Evolutionary conservation across 306 rosid species (phyloP).

Genomic region (Acacia acuminata): DNA sequence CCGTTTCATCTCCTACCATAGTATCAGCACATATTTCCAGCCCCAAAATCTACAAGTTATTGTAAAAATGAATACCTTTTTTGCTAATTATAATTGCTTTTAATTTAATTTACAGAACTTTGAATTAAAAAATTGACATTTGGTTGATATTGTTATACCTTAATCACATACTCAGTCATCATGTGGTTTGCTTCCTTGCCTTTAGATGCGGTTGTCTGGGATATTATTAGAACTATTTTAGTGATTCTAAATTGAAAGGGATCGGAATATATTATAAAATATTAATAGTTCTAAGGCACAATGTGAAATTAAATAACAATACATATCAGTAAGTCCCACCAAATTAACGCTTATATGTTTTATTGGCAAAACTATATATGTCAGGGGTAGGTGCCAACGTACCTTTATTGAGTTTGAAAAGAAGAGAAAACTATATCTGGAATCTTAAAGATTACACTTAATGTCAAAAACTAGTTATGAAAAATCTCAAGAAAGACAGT

Average conservation of each 20-base stretch:
- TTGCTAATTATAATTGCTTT: neutral
- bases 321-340: no score
- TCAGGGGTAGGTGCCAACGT: neutral
- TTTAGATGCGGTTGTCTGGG: slow-evolving; percentile 42
- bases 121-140: neutral
- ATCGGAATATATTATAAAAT: neutral
- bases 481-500: neutral
- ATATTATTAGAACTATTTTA: slow-evolving; percentile 11
- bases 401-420: neutral
- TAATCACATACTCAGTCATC: slow-evolving; percentile 47
- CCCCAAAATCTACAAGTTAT: slow-evolving; percentile 36
- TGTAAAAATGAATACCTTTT: neutral
- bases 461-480: neutral
- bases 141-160: slow-evolving; percentile 28
- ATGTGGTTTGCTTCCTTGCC: slow-evolving; percentile 40
- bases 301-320: neutral
- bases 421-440: neutral
- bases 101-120: neutral
- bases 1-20: slow-evolving; percentile 42
- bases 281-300: neutral
- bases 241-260: neutral
- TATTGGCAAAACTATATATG: neutral
- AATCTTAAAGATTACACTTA: neutral
- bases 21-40: slow-evolving; percentile 57
- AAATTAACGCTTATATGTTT: neutral